Percentiles rank a stretch among this genome's conserved stretches.
Evolutionary conservation across 768 basidiomycete species (phyloP).

Genomic region (Russula earlei): DNA sequence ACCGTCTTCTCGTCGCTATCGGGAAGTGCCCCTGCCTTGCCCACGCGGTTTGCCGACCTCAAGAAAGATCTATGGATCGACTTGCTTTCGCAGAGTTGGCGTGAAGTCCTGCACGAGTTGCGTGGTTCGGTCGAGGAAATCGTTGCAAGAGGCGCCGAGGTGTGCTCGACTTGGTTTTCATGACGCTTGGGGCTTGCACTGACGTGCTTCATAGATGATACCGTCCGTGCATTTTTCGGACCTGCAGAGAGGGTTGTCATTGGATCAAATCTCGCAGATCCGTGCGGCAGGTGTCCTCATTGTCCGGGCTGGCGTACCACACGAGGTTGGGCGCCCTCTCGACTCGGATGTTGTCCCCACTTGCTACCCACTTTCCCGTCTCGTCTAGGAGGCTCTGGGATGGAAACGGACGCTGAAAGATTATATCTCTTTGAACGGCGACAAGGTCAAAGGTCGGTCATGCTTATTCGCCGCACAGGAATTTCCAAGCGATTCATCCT

Average conservation of each 20-base stretch:
- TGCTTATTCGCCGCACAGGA: not conserved
- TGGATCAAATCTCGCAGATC: conserved; percentile 35
- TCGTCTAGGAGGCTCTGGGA: conserved; percentile 40
- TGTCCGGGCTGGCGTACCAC: conserved; percentile 46
- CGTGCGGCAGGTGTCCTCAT: conserved; percentile 47
- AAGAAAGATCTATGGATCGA: conserved; percentile 48
- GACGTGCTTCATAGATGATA: conserved; percentile 33
- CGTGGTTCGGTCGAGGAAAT: conserved; percentile 40
- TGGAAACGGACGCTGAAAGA: conserved; percentile 50
- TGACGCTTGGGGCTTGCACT: not conserved
- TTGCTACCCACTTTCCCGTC: not conserved
- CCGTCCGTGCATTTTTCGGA: conserved; percentile 40
- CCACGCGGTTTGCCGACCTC: conserved; percentile 46
- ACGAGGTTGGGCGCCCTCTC: too few species aligned
- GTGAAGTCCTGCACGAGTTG: conserved; percentile 42
- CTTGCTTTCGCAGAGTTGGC: conserved; percentile 42
- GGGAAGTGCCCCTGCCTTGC: conserved; percentile 35
- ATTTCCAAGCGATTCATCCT: not conserved
- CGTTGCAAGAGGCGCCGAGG: conserved; percentile 34
- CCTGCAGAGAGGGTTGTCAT: conserved; percentile 38
- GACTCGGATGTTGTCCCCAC: conserved; percentile 21
- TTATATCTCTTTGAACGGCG: conserved; percentile 42
- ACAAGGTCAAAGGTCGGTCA: conserved; percentile 38
- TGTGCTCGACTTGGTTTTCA: conserved; percentile 27
- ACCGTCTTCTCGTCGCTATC: conserved; percentile 39